Evolutionary conservation across 495 filamentous ascomycete species (phyloP), one percentile per base, ranked within the genome.

Genomic region (Penicillium steckii): DNA sequence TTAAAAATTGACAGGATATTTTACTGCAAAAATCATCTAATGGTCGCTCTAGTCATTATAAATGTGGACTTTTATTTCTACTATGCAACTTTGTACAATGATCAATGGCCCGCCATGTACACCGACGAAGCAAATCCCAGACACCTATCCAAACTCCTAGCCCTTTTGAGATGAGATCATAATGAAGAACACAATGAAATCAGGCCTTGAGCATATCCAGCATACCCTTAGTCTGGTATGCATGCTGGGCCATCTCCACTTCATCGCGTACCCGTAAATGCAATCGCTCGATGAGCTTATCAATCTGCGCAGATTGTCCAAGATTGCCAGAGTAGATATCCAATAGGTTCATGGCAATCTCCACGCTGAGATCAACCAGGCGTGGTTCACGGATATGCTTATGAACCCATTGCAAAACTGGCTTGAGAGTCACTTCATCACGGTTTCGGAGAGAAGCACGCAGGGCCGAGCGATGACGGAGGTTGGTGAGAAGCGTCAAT

Each of bases 301-400:
- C 89, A 38, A 96, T 80, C 64, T 89, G 84, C 0, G 79, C 71
- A 18, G 85, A 90, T 42, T 86, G 85, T 21, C 81, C 88, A 46
- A 94, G 75, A 55, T 91, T 87, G 47, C 88, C 83, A 9, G 87
- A 82, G 72, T 97, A 98, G 44, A 97, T 77, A 60, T 97, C 91
- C 18, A 96, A 68, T 23, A 97, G 71, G 37, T 90, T 78, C 60
- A 92, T 80, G 15, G 82, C 83, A 21, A 94, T 79, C 62, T 97
- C 93, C 13, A 87, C 85, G 63, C 87, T 87, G 13, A 95, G 69
- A 38, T 75, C 74, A 23, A 91, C 83, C 62, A 91, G 86, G 21
- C 90, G 80, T 25, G 91, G 87, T 64, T 97, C 85, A 3, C 80
- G 71, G 53, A 97, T 85, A 63, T 90, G 78, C 62, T 85, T 85